Conservation (phyloP, 148 eudicot species). For the Tetragonia tetragonoides region DNA sequence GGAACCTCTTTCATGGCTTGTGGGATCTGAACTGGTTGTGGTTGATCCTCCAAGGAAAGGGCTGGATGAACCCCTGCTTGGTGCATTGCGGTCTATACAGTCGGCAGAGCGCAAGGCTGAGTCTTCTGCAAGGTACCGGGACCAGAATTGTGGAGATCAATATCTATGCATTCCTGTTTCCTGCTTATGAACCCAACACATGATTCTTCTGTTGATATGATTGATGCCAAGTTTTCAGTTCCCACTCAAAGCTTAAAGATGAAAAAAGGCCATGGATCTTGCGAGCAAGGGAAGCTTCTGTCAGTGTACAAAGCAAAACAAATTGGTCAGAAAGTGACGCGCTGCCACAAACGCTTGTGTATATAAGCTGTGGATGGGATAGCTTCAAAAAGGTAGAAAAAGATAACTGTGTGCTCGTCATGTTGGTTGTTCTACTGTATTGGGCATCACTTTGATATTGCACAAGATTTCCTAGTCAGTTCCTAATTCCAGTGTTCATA, state of each 20-base stretch:
- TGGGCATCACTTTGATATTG: constrained; percentile 1
- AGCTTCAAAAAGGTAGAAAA: constrained; percentile 80
- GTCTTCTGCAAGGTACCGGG: constrained; percentile 46
- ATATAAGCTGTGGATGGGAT: constrained; percentile 97
- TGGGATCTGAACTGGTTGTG: constrained; percentile 87
- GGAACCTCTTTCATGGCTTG: constrained; percentile 91
- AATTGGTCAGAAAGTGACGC: constrained; percentile 47
- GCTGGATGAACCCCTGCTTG: constrained; percentile 65
- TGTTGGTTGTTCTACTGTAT: constrained; percentile 6
- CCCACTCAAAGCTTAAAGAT: constrained; percentile 45
- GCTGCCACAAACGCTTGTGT: constrained; percentile 79
- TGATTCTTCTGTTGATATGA: constrained; percentile 4
- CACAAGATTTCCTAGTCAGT: background rate
- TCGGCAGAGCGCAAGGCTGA: constrained; percentile 46
- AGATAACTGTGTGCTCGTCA: background rate
- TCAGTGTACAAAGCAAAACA: constrained; percentile 51
- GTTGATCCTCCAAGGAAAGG: constrained; percentile 99
- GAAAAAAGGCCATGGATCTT: constrained; percentile 96
- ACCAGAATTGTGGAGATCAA: constrained; percentile 5
- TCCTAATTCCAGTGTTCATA: constrained; percentile 22
- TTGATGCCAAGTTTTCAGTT: constrained; percentile 35
- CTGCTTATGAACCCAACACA: background rate
- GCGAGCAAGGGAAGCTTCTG: constrained; percentile 80
- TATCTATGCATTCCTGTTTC: background rate
- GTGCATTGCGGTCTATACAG: constrained; percentile 49